phyloP scores from a whole-genome alignment of 768 basidiomycete genomes.

The Pulveroboletus frians region DNA sequence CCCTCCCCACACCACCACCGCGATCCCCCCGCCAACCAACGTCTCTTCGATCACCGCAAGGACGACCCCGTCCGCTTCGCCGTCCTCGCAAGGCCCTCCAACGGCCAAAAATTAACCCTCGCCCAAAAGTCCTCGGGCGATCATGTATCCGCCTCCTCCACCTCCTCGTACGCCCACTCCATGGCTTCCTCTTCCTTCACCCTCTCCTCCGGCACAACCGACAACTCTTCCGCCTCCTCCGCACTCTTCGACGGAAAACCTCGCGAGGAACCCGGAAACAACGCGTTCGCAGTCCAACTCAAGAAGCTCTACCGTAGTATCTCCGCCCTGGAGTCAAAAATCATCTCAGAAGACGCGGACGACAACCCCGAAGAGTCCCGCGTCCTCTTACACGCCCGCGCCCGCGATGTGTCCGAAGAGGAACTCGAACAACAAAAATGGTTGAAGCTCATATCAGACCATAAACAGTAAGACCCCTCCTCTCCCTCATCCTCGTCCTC shows the following conservation, averaged over 20 bases:
- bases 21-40: constrained; percentile 33
- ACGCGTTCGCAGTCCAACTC: constrained; percentile 67
- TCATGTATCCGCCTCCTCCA: constrained; percentile 68
- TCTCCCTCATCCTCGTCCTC: background rate
- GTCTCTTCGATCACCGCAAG: constrained; percentile 84
- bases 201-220: constrained; percentile 68
- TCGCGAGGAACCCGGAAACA: constrained; percentile 53
- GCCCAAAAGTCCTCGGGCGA: constrained; percentile 63
- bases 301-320: constrained; percentile 83
- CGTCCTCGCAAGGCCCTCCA: constrained; percentile 49
- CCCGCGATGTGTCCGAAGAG: constrained; percentile 37
- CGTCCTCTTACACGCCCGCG: constrained; percentile 32
- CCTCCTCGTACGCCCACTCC: constrained; percentile 70
- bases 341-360: constrained; percentile 56
- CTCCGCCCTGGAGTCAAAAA: constrained; percentile 69
- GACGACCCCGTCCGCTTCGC: constrained; percentile 89
- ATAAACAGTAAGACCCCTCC: constrained; percentile 67
- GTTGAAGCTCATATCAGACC: constrained; percentile 64
- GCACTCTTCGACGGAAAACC: constrained; percentile 57
- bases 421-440: constrained; percentile 75
- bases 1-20: constrained; percentile 36
- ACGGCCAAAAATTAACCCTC: constrained; percentile 39
- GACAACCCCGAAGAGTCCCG: constrained; percentile 44
- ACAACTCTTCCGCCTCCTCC: constrained; percentile 68
- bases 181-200: constrained; percentile 66